Conservation (phyloP, 2,329 filamentous ascomycete species). For the Coleophoma eucalyptorum region DNA sequence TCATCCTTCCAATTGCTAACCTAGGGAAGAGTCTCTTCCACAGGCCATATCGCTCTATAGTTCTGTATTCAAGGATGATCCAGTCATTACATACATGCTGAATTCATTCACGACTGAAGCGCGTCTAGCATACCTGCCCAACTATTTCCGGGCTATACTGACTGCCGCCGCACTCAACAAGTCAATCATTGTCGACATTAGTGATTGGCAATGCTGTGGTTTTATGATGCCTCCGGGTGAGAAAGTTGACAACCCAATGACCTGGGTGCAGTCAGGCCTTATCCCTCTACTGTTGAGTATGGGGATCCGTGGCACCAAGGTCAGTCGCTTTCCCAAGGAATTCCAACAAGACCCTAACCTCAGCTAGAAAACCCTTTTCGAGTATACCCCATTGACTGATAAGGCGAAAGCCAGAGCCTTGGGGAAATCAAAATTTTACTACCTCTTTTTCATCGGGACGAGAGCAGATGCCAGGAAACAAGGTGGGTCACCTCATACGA, state of each 20-base stretch:
- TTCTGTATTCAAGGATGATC: not conserved
- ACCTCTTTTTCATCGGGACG: slow-evolving; percentile 17
- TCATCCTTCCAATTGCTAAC: not conserved
- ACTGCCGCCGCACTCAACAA: slow-evolving; percentile 14
- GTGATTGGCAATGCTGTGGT: slow-evolving; percentile 11
- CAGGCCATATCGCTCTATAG: not conserved
- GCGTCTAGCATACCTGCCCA: slow-evolving; percentile 7
- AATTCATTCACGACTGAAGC: not conserved
- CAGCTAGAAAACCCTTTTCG: slow-evolving; percentile 11
- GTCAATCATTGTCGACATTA: slow-evolving; percentile 9
- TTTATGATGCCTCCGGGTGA: slow-evolving; percentile 12
- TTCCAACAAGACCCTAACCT: not conserved
- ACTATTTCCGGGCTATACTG: slow-evolving; percentile 12
- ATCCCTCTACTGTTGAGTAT: slow-evolving; percentile 14
- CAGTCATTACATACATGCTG: not conserved
- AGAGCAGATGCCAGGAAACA: slow-evolving; percentile 1
- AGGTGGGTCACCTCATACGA: not conserved
- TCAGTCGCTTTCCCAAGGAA: not conserved
- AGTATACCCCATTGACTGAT: slow-evolving; percentile 8
- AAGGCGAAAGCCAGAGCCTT: slow-evolving; percentile 7
- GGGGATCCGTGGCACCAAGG: slow-evolving; percentile 6
- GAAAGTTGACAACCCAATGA: slow-evolving; percentile 12
- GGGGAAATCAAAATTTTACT: slow-evolving; percentile 9
- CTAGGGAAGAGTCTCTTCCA: not conserved
- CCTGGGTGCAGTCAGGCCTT: slow-evolving; percentile 13